phyloP scores from a whole-genome alignment of 176 grass and related monocot genomes.

The Pharus latifolius region DNA sequence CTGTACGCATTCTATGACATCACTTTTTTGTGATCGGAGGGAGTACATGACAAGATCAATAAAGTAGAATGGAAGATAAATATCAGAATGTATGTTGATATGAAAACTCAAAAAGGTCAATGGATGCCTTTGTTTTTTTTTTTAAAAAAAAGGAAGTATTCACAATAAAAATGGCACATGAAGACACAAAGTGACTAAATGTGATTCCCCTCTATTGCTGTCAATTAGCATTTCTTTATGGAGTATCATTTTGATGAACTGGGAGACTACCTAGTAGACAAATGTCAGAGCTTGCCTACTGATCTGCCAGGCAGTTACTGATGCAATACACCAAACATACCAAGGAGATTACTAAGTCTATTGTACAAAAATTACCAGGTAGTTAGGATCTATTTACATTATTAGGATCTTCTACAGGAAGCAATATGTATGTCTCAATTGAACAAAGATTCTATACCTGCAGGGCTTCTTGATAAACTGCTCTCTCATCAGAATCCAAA shows the following conservation, averaged over 20 bases:
- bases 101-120: neutral
- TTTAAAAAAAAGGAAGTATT: neutral
- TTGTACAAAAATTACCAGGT: neutral
- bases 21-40: too few species aligned
- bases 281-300: slow-evolving; percentile 2
- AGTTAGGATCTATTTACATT: neutral
- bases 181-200: neutral
- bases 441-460: slow-evolving; percentile 48
- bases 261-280: slow-evolving; percentile 1
- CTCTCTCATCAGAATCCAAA: slow-evolving; percentile 65
- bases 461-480: slow-evolving; percentile 86
- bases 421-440: neutral
- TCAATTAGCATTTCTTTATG: neutral
- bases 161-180: neutral
- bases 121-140: neutral
- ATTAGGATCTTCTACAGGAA: slow-evolving; percentile 14
- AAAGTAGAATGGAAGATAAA: neutral
- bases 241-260: neutral
- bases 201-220: neutral
- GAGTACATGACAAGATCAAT: too few species aligned
- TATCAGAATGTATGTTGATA: neutral
- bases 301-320: slow-evolving; percentile 4
- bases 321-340: neutral
- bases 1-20: too few species aligned
- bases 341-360: neutral